Evolutionary conservation across 345 rosid genomes (phyloP).

Genomic region (Anacardium occidentale): DNA sequence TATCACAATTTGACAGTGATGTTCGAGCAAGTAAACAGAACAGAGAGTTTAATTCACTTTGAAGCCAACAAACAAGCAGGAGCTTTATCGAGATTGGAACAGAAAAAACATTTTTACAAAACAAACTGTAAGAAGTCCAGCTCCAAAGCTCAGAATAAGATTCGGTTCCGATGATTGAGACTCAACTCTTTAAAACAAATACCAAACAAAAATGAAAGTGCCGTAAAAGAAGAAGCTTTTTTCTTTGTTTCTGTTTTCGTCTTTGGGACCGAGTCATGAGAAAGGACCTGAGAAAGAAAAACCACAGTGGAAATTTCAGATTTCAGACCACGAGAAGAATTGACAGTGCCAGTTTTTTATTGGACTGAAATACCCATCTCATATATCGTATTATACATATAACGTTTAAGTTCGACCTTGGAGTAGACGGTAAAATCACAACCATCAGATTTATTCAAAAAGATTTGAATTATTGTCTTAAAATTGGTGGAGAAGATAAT

Average conservation of each 20-base stretch:
- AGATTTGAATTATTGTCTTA: too few relatives aligned
- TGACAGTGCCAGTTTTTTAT: constrained; percentile 13
- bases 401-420: not conserved
- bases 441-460: too few relatives aligned
- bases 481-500: not conserved
- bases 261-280: not conserved
- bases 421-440: not conserved
- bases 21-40: not conserved
- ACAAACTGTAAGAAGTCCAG: constrained; percentile 32
- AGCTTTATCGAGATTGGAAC: constrained; percentile 9
- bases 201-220: constrained; percentile 11
- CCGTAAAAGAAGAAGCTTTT: constrained; percentile 16
- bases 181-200: constrained; percentile 25
- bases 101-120: constrained; percentile 21
- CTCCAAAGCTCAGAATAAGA: constrained; percentile 41
- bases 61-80: constrained; percentile 22
- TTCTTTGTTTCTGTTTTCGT: not conserved
- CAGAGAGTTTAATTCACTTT: constrained; percentile 14
- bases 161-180: constrained; percentile 18
- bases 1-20: not conserved
- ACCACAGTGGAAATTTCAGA: constrained; percentile 24
- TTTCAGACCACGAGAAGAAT: constrained; percentile 16
- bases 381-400: not conserved
- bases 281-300: not conserved
- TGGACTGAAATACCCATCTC: constrained; percentile 22